Evolutionary conservation across 352 stramenopile genomes (phyloP).

Genomic region (Globisporangium spinosum): DNA sequence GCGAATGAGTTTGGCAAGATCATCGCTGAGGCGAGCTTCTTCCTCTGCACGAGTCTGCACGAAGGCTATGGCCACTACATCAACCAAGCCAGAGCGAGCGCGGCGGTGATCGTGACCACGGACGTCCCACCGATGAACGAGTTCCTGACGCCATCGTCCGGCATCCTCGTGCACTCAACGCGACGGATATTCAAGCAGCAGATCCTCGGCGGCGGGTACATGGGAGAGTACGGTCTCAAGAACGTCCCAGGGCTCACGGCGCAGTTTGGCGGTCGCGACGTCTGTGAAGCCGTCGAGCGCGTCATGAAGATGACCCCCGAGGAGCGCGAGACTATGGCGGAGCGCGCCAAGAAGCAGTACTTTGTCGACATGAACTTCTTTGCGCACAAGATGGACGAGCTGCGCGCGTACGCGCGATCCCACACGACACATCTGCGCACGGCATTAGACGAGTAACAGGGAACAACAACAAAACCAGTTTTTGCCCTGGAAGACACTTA

Average conservation of each 20-base stretch:
- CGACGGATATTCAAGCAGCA: conserved; percentile 34
- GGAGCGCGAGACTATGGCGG: conserved; percentile 40
- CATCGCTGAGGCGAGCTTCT: conserved; percentile 35
- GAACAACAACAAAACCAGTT: too few species aligned
- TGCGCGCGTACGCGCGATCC: conserved; percentile 29
- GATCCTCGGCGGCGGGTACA: conserved; percentile 44
- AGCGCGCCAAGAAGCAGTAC: conserved; percentile 48
- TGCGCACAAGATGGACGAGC: conserved; percentile 50
- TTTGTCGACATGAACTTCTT: conserved; percentile 68
- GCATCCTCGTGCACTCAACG: conserved; percentile 37
- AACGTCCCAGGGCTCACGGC: conserved; percentile 43
- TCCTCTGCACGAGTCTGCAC: conserved; percentile 48
- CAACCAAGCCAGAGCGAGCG: conserved; percentile 51
- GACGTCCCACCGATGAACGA: conserved; percentile 60
- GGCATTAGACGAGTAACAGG: conserved; percentile 4
- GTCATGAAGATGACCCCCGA: conserved; percentile 44
- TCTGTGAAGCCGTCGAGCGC: conserved; percentile 53
- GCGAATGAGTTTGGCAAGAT: conserved; percentile 34
- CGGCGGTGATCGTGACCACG: conserved; percentile 47
- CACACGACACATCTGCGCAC: conserved; percentile 16
- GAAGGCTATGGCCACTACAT: conserved; percentile 68
- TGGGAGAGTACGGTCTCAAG: conserved; percentile 46
- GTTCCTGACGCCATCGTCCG: conserved; percentile 40
- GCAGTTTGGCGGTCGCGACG: conserved; percentile 25
- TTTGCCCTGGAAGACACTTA: too few species aligned